Percentiles rank a stretch among this genome's conserved stretches.
Conservation (phyloP, 2,329 filamentous ascomycete species). For the Thyridium curvatum region DNA sequence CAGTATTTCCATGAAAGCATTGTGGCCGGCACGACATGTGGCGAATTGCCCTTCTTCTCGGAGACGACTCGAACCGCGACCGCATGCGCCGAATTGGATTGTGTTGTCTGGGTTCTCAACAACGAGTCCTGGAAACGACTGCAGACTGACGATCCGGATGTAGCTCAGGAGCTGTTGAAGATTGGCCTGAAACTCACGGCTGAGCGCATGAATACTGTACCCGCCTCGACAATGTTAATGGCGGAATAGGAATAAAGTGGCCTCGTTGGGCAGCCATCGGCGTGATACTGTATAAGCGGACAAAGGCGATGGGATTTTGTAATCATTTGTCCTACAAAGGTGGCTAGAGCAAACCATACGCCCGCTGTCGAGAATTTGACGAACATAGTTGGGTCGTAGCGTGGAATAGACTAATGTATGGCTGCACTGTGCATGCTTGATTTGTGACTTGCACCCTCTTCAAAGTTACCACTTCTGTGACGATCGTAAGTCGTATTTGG, state of each 20-base stretch:
- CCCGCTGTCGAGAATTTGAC: too few species aligned
- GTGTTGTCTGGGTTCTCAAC: constrained; percentile 77
- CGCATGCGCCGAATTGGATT: constrained; percentile 74
- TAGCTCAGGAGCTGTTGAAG: constrained; percentile 77
- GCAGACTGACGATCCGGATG: constrained; percentile 65
- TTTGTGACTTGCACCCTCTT: too few species aligned
- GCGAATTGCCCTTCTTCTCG: constrained; percentile 93
- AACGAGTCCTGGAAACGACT: constrained; percentile 64
- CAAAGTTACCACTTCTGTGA: too few species aligned
- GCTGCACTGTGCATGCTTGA: too few species aligned
- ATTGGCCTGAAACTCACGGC: constrained; percentile 91
- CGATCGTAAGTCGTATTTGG: too few species aligned
- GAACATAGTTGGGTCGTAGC: too few species aligned
- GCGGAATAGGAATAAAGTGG: constrained; percentile 6
- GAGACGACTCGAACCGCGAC: constrained; percentile 84
- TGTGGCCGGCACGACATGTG: constrained; percentile 88
- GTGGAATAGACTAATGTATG: too few species aligned
- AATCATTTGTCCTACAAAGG: too few species aligned
- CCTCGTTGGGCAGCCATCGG: too few species aligned
- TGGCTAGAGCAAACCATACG: too few species aligned
- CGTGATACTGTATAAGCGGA: too few species aligned
- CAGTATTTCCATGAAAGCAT: constrained; percentile 78
- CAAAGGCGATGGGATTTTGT: too few species aligned
- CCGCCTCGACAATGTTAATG: constrained; percentile 14
- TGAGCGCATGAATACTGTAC: constrained; percentile 67